Evolutionary conservation across 2,329 filamentous ascomycete genomes (phyloP).

Genomic region (Alternaria arborescens): DNA sequence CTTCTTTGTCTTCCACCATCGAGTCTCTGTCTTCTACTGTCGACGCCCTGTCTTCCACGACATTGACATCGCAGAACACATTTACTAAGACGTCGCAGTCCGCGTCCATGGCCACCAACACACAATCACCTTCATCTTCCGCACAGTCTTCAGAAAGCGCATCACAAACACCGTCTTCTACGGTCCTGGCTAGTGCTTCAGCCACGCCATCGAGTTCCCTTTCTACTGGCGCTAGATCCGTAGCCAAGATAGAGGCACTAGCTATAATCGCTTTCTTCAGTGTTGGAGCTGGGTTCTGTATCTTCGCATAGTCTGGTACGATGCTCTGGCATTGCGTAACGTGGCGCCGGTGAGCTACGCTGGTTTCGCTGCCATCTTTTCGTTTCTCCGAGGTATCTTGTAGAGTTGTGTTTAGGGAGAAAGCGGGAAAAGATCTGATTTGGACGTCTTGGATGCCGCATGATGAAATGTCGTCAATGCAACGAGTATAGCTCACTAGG

Average conservation of each 20-base stretch:
- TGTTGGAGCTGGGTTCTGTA: constrained; percentile 9
- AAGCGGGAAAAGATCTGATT: not conserved
- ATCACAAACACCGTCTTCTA: not conserved
- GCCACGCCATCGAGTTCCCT: constrained; percentile 1
- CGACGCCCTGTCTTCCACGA: not conserved
- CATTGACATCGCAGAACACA: not conserved
- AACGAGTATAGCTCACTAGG: not conserved
- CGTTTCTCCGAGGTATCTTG: not conserved
- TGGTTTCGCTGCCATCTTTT: not conserved
- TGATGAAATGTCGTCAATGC: not conserved
- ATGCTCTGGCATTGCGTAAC: not conserved
- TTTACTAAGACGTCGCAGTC: constrained; percentile 18
- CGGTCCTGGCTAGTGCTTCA: not conserved
- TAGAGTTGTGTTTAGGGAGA: not conserved
- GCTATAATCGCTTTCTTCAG: constrained; percentile 4
- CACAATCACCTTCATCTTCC: not conserved
- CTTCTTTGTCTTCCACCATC: not conserved
- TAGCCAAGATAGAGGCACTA: constrained; percentile 1
- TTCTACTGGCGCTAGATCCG: constrained; percentile 1
- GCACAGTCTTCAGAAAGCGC: not conserved
- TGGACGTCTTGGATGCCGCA: not conserved
- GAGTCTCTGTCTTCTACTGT: not conserved
- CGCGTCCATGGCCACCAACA: constrained; percentile 2
- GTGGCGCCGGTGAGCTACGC: not conserved
- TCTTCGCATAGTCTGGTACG: constrained; percentile 7